A percentile compares a stretch with the other conserved stretches of the same genome.
Evolutionary conservation across 768 basidiomycete genomes (phyloP).

Genomic region (Amanita polypyramis): DNA sequence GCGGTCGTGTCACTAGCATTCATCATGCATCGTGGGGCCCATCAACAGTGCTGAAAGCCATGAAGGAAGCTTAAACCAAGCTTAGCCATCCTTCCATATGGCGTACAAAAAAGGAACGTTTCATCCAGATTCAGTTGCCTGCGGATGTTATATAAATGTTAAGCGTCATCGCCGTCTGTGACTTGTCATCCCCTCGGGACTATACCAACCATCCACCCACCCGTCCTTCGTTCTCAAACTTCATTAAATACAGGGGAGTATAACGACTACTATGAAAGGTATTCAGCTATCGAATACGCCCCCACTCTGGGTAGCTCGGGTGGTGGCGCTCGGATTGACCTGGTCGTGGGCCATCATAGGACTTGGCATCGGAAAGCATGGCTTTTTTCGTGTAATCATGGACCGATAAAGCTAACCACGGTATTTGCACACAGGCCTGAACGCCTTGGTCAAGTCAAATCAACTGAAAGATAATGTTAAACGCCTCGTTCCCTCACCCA

Average conservation of each 20-base stretch:
- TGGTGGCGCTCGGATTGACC: constrained; percentile 17
- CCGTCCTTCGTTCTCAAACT: not conserved
- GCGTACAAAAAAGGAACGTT: too few species aligned
- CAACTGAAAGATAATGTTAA: constrained; percentile 11
- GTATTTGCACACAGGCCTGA: constrained; percentile 14
- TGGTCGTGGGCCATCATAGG: constrained; percentile 19
- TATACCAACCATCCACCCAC: too few species aligned
- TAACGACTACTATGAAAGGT: not conserved
- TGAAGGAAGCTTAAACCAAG: too few species aligned
- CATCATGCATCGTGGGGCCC: too few species aligned
- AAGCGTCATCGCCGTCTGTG: too few species aligned
- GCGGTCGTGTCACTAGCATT: too few species aligned
- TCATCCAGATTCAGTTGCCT: too few species aligned
- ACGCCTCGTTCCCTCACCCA: constrained; percentile 10
- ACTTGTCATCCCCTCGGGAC: too few species aligned
- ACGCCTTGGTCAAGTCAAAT: constrained; percentile 17
- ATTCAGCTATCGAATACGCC: not conserved
- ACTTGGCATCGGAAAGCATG: constrained; percentile 12
- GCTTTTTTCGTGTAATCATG: not conserved
- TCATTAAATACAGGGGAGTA: not conserved
- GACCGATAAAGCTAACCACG: not conserved
- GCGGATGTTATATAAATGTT: too few species aligned
- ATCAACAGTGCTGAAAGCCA: too few species aligned
- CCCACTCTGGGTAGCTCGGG: not conserved
- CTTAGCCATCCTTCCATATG: too few species aligned